These are phyloP conservation scores for Selenicereus undatus DNA, from an alignment of 148 eudicot genomes.

Conservation along the genomic window DNA sequence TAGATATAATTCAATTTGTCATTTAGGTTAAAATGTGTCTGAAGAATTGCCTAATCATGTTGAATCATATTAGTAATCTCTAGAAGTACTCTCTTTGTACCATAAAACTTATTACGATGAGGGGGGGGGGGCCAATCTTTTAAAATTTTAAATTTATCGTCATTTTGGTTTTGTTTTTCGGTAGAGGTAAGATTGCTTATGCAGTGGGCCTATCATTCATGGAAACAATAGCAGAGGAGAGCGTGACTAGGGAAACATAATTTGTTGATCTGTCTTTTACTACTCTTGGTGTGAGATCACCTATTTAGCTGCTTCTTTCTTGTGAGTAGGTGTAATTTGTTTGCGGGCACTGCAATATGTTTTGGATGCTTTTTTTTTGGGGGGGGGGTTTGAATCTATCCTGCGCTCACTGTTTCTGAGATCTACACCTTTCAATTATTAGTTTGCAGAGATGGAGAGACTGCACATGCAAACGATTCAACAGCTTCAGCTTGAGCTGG, in stretches of 20 bases:
- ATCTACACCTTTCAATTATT: conserved; percentile 7
- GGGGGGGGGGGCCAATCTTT: too few relatives aligned
- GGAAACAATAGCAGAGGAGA: not conserved
- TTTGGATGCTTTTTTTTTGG: not conserved
- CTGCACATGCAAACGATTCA: conserved; percentile 66
- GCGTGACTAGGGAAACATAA: not conserved
- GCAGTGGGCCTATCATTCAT: not conserved
- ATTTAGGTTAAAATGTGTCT: not conserved
- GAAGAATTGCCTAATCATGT: not conserved
- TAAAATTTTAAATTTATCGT: too few relatives aligned
- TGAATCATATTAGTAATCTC: not conserved
- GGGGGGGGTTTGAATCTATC: not conserved
- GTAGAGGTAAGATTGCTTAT: not conserved
- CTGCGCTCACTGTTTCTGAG: conserved; percentile 7
- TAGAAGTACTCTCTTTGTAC: not conserved
- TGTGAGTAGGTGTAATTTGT: too few relatives aligned
- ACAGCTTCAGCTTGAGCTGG: conserved; percentile 78
- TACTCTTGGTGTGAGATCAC: too few relatives aligned
- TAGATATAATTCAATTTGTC: not conserved
- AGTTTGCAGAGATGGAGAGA: conserved; percentile 94
- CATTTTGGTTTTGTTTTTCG: not conserved
- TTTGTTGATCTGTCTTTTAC: not conserved
- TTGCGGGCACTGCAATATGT: not conserved
- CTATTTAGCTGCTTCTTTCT: too few relatives aligned
- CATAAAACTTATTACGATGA: not conserved